These are phyloP conservation scores for Termitomyces sp. DNA, from an alignment of 768 basidiomycete genomes.

Conservation along the genomic window DNA sequence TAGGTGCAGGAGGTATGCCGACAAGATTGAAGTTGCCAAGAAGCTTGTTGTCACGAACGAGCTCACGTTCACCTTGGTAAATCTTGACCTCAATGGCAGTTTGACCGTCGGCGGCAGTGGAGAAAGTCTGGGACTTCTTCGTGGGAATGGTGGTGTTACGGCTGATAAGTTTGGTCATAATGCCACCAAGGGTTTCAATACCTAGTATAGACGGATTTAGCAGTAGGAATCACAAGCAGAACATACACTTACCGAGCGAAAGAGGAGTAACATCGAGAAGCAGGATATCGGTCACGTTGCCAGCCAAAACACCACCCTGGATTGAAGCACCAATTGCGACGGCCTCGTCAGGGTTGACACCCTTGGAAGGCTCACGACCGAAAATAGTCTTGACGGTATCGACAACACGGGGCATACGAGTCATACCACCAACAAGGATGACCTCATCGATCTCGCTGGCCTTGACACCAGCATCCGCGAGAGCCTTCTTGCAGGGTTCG, in stretches of 20 bases:
- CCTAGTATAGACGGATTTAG: conserved; percentile 30
- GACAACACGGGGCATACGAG: conserved; percentile 92
- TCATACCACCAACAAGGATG: conserved; percentile 98
- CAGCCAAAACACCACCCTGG: conserved; percentile 96
- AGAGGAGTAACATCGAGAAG: conserved; percentile 95
- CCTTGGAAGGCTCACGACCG: conserved; percentile 95
- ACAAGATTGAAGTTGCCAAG: conserved; percentile 99
- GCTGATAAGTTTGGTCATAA: conserved; percentile 98
- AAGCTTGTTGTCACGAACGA: conserved; percentile 97
- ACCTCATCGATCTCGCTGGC: conserved; percentile 92
- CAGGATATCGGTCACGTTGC: conserved; percentile 93
- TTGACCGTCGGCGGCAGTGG: conserved; percentile 97
- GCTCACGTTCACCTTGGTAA: conserved; percentile 98
- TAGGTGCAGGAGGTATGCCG: conserved; percentile 87
- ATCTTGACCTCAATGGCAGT: conserved; percentile 99
- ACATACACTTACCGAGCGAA: conserved; percentile 70
- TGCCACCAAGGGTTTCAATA: conserved; percentile 97
- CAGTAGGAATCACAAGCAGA: neutral
- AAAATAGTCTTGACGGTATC: conserved; percentile 95
- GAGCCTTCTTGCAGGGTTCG: conserved; percentile 96
- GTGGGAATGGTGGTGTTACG: conserved; percentile 99
- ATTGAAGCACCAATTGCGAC: conserved; percentile 98
- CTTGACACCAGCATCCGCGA: conserved; percentile 92
- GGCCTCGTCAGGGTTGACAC: conserved; percentile 99
- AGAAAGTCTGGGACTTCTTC: conserved; percentile 99